phyloP scores from a whole-genome alignment of 106 monocot genomes.

The Posidonia australis region DNA sequence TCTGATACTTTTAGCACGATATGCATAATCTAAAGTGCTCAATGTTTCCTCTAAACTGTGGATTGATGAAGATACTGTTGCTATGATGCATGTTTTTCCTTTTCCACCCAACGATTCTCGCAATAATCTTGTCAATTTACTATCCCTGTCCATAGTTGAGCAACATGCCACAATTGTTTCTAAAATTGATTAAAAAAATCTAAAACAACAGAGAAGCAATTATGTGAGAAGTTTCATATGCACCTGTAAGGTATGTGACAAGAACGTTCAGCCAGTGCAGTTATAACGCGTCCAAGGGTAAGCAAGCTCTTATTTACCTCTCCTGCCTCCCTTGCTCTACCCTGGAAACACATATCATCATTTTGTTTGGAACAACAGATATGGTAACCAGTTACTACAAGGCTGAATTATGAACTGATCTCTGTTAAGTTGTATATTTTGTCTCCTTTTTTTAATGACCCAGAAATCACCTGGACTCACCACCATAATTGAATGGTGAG shows the following conservation, averaged over 20 bases:
- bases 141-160: constrained; percentile 37
- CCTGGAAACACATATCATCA: constrained; percentile 13
- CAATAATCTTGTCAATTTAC: constrained; percentile 69
- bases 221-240: too few species aligned
- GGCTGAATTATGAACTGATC: background rate
- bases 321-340: constrained; percentile 68
- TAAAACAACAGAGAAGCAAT: too few species aligned
- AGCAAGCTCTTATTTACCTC: constrained; percentile 76
- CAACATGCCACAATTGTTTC: background rate
- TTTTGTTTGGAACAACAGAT: background rate
- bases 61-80: constrained; percentile 56
- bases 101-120: constrained; percentile 78
- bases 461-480: too few species aligned
- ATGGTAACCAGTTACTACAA: background rate
- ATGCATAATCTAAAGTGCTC: constrained; percentile 70
- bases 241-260: constrained; percentile 75
- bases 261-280: constrained; percentile 63
- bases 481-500: too few species aligned
- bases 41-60: constrained; percentile 68
- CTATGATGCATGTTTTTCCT: constrained; percentile 80
- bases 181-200: too few species aligned
- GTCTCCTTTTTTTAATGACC: too few species aligned
- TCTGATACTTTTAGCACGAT: constrained; percentile 62
- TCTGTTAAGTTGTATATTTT: too few species aligned
- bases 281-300: constrained; percentile 79